These are phyloP conservation scores for Mimosa pudica DNA, from an alignment of 306 rosid species.

Conservation along the genomic window DNA sequence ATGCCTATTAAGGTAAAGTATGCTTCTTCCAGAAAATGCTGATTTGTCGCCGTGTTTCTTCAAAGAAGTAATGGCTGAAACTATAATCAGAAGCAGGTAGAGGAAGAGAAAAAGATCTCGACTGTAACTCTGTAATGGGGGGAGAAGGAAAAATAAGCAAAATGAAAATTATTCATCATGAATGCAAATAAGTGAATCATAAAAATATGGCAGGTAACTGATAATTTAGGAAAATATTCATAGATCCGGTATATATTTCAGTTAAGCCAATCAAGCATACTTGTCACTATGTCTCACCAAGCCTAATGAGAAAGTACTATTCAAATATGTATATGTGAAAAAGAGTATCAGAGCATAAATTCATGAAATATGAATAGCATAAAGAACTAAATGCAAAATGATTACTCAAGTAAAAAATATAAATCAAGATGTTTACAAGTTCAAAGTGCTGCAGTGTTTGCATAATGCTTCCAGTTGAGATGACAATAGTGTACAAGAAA, in stretches of 20 bases:
- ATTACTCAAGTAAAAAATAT: neutral
- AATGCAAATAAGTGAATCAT: conserved; percentile 20
- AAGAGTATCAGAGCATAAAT: neutral
- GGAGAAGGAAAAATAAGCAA: conserved; percentile 28
- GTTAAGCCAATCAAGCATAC: conserved; percentile 27
- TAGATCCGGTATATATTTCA: conserved; percentile 13
- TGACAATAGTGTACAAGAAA: neutral
- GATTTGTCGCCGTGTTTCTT: conserved; percentile 83
- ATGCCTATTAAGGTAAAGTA: conserved; percentile 92
- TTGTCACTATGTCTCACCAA: conserved; percentile 21
- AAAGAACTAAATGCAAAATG: neutral
- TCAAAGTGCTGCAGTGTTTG: neutral
- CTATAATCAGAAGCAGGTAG: conserved; percentile 82
- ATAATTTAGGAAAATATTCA: conserved; percentile 19
- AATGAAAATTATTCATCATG: conserved; percentile 15
- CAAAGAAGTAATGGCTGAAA: conserved; percentile 86
- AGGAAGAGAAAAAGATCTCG: conserved; percentile 93
- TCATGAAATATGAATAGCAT: neutral
- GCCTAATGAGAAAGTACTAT: conserved; percentile 5
- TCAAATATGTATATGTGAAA: conserved; percentile 12
- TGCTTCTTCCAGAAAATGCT: conserved; percentile 72
- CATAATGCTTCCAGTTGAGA: neutral
- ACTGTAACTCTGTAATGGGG: conserved; percentile 64
- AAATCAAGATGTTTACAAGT: neutral
- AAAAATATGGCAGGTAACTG: conserved; percentile 12